These are phyloP conservation scores for Alisma plantagoaquatica DNA, from an alignment of 106 monocot genomes.

Conservation along the genomic window DNA sequence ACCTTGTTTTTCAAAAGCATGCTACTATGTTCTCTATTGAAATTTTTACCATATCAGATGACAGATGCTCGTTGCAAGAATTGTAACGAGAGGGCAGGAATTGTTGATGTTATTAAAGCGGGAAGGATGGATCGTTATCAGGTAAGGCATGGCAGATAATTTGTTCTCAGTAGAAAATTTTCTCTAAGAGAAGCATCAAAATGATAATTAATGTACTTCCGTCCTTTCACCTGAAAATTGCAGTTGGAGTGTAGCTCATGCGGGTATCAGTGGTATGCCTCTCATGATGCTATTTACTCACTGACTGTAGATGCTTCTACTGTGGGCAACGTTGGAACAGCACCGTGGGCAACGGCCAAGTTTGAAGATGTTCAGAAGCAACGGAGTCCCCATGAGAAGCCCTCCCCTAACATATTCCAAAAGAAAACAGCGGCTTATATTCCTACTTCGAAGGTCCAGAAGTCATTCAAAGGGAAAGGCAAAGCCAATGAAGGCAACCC, in stretches of 20 bases:
- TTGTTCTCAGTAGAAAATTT: too few species aligned
- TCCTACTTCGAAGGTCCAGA: conserved; percentile 42
- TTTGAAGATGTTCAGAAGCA: conserved; percentile 53
- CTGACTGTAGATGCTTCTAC: conserved; percentile 41
- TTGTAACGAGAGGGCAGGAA: conserved; percentile 59
- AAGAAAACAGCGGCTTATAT: conserved; percentile 42
- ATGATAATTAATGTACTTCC: too few species aligned
- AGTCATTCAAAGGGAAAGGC: conserved; percentile 51
- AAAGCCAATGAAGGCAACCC: too few species aligned
- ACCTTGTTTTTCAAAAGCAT: too few species aligned
- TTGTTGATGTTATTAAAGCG: conserved; percentile 61
- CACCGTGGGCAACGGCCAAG: conserved; percentile 60
- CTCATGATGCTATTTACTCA: conserved; percentile 41
- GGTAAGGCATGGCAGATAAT: too few species aligned
- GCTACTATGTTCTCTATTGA: too few species aligned
- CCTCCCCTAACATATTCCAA: conserved; percentile 14
- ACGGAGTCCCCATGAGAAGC: conserved; percentile 41
- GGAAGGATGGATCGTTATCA: conserved; percentile 66
- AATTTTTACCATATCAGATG: too few species aligned
- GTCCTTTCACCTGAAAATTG: too few species aligned
- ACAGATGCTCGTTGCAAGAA: conserved; percentile 60
- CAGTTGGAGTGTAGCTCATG: conserved; percentile 64
- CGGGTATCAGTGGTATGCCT: conserved; percentile 46
- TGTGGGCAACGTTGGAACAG: conserved; percentile 42
- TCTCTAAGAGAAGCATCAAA: too few species aligned